Evolutionary conservation across 805 yeast genomes (phyloP).

Genomic region (Schizosaccharomyces japonicus): DNA sequence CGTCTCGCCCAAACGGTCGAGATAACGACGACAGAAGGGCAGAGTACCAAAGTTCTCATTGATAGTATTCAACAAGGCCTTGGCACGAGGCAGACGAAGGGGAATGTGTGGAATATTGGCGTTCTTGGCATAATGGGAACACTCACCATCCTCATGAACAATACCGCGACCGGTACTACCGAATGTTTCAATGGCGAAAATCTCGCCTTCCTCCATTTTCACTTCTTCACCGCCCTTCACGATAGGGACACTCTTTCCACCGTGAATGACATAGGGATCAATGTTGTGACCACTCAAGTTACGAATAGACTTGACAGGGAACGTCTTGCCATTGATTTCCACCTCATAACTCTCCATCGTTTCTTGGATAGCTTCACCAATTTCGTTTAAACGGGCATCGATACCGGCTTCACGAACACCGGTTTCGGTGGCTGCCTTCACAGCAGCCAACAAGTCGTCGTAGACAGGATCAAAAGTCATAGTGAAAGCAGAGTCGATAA

Average conservation of each 20-base stretch:
- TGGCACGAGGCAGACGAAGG: constrained; percentile 41
- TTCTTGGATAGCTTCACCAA: constrained; percentile 89
- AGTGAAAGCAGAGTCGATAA: constrained; percentile 88
- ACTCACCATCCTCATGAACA: constrained; percentile 69
- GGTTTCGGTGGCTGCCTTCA: constrained; percentile 76
- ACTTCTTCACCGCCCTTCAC: constrained; percentile 82
- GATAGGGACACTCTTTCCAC: constrained; percentile 90
- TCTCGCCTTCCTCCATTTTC: constrained; percentile 97
- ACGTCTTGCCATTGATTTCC: constrained; percentile 64
- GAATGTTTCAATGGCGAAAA: constrained; percentile 92
- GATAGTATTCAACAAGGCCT: constrained; percentile 41
- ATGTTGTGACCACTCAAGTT: constrained; percentile 91
- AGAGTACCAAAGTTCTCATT: constrained; percentile 72
- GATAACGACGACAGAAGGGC: constrained; percentile 88
- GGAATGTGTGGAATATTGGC: constrained; percentile 27
- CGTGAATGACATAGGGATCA: constrained; percentile 62
- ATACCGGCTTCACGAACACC: constrained; percentile 86
- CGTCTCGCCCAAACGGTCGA: constrained; percentile 78
- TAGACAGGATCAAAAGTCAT: constrained; percentile 66
- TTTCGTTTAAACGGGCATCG: constrained; percentile 81
- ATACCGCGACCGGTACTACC: constrained; percentile 92
- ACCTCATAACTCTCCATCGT: constrained; percentile 92
- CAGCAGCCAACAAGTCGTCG: constrained; percentile 62
- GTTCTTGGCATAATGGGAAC: constrained; percentile 70
- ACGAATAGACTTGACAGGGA: constrained; percentile 69